A percentile compares a stretch with the other conserved stretches of the same genome.
phyloP scores from a whole-genome alignment of 1,284 basidiomycete genomes.

The Volvariella surrecta region DNA sequence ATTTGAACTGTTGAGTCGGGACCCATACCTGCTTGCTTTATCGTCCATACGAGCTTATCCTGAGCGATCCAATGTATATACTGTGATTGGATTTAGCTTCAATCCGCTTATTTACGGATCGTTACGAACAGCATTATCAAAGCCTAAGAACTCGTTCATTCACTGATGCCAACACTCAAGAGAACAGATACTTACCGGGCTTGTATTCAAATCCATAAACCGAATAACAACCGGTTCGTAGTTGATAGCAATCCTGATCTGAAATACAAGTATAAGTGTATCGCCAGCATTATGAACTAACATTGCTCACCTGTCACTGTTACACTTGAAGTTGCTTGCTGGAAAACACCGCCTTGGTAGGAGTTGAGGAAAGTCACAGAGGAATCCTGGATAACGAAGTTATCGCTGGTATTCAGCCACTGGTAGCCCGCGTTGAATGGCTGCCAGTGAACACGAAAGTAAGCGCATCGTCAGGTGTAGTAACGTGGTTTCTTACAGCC shows the following conservation, averaged over 20 bases:
- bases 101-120: background rate
- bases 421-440: conserved; percentile 54
- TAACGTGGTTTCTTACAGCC: conserved; percentile 52
- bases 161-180: background rate
- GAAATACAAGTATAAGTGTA: conserved; percentile 2
- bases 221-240: conserved; percentile 33
- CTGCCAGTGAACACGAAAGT: conserved; percentile 18
- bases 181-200: conserved; percentile 25
- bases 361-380: conserved; percentile 38
- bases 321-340: conserved; percentile 58
- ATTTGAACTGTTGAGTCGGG: conserved; percentile 63
- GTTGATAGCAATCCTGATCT: conserved; percentile 44
- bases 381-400: conserved; percentile 39
- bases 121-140: conserved; percentile 31
- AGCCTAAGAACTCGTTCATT: conserved; percentile 23
- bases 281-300: background rate
- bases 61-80: conserved; percentile 79
- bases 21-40: conserved; percentile 65
- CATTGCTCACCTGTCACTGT: conserved; percentile 34
- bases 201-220: conserved; percentile 49
- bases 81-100: conserved; percentile 21
- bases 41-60: conserved; percentile 63
- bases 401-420: conserved; percentile 40
- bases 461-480: conserved; percentile 1
- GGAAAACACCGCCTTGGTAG: conserved; percentile 55